A percentile compares a stretch with the other conserved stretches of the same genome.
Conservation (phyloP, 2,329 filamentous ascomycete genomes). For the Venturia pyrina region DNA sequence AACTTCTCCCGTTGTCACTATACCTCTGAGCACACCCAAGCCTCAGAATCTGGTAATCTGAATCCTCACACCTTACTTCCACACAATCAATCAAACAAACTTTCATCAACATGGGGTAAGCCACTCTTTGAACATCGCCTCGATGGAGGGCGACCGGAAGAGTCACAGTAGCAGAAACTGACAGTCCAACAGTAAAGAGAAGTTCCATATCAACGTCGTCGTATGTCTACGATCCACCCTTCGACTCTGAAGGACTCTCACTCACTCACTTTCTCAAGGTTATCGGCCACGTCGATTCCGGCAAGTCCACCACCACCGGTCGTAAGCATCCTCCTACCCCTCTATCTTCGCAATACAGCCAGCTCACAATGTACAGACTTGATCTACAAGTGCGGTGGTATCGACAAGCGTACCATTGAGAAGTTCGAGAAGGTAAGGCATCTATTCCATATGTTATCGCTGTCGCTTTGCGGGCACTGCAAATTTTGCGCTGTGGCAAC, state of each 20-base stretch:
- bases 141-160: not conserved
- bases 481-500: constrained; percentile 15
- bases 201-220: constrained; percentile 90
- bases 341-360: constrained; percentile 21
- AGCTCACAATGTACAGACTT: constrained; percentile 53
- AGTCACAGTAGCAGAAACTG: constrained; percentile 1
- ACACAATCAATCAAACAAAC: not conserved
- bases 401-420: constrained; percentile 99
- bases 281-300: constrained; percentile 99
- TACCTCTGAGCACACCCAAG: not conserved
- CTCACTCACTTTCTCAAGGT: constrained; percentile 34
- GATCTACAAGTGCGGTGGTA: constrained; percentile 99
- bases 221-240: not conserved
- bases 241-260: not conserved
- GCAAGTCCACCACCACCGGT: constrained; percentile 93
- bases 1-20: not conserved
- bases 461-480: constrained; percentile 18
- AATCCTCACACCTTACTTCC: not conserved
- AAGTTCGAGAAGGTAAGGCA: constrained; percentile 98
- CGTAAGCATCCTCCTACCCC: constrained; percentile 43
- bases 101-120: constrained; percentile 10
- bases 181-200: constrained; percentile 64
- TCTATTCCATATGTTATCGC: constrained; percentile 18
- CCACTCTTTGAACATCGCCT: not conserved
- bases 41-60: not conserved